Evolutionary conservation across 2,329 filamentous ascomycete genomes (phyloP).

Genomic region (Calonectria fujianensis): DNA sequence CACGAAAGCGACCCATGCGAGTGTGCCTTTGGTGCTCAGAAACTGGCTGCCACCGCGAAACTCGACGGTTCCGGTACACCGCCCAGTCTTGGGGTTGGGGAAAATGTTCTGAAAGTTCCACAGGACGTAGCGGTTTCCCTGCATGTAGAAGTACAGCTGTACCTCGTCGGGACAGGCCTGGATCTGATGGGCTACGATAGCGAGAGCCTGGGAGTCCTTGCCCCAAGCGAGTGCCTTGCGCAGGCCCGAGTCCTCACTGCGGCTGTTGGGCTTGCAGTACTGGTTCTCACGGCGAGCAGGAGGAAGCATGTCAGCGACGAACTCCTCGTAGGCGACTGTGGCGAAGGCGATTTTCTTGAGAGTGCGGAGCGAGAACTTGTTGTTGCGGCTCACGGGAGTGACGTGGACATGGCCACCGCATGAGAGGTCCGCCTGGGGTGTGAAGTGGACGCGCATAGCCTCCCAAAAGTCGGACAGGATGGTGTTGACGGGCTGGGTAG

Average conservation of each 20-base stretch:
- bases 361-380: slow-evolving; percentile 60
- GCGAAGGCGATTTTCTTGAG: slow-evolving; percentile 63
- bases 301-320: slow-evolving; percentile 58
- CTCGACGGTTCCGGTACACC: slow-evolving; percentile 62
- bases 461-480: slow-evolving; percentile 64
- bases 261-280: slow-evolving; percentile 60
- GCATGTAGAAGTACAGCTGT: slow-evolving; percentile 62
- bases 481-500: slow-evolving; percentile 56
- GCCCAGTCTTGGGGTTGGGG: slow-evolving; percentile 60
- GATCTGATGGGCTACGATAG: slow-evolving; percentile 57
- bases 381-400: slow-evolving; percentile 58
- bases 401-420: slow-evolving; percentile 65
- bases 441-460: slow-evolving; percentile 64
- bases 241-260: slow-evolving; percentile 58
- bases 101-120: slow-evolving; percentile 65
- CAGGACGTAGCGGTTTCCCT: slow-evolving; percentile 62
- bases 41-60: slow-evolving; percentile 64
- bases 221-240: slow-evolving; percentile 55
- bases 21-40: slow-evolving; percentile 60
- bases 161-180: slow-evolving; percentile 51
- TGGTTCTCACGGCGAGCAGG: slow-evolving; percentile 59
- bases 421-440: slow-evolving; percentile 58
- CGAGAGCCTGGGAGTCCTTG: slow-evolving; percentile 53
- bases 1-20: slow-evolving; percentile 64
- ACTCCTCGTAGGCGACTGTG: slow-evolving; percentile 59